Evolutionary conservation across 1,284 basidiomycete species (phyloP).

Genomic region (Puccinia novopanici): DNA sequence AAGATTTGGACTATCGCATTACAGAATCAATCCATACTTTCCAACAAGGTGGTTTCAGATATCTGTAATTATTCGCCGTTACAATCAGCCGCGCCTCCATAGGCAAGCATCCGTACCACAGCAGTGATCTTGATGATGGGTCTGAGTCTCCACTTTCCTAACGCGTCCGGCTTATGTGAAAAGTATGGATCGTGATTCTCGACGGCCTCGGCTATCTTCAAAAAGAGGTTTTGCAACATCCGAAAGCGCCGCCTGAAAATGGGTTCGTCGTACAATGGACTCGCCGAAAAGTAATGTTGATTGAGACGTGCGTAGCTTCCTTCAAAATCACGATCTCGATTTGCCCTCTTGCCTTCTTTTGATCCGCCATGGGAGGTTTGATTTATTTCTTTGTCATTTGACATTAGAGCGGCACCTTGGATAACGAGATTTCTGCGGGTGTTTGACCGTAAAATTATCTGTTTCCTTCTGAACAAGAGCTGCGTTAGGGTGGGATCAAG

Average conservation of each 20-base stretch:
- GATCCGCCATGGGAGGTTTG: not conserved
- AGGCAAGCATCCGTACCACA: slow-evolving; percentile 16
- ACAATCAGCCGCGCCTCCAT: slow-evolving; percentile 2
- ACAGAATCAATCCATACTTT: slow-evolving; percentile 8
- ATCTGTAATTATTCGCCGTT: slow-evolving; percentile 11
- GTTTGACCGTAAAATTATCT: no score
- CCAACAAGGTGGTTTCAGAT: not conserved
- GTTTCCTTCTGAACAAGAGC: no score
- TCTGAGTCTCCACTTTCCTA: slow-evolving; percentile 7
- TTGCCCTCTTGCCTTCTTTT: not conserved
- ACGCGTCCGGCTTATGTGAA: not conserved
- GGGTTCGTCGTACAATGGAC: no score
- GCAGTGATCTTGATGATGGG: slow-evolving; percentile 22
- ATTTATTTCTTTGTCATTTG: not conserved
- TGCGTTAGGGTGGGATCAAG: no score
- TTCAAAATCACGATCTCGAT: not conserved
- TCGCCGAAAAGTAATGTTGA: no score
- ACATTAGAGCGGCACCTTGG: no score
- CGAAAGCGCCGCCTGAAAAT: no score
- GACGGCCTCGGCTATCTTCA: not conserved
- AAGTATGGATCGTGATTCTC: no score
- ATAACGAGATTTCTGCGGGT: no score
- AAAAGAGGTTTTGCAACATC: no score
- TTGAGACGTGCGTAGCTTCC: not conserved
- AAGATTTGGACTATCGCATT: no score